These are phyloP conservation scores for Parasitella parasitica DNA, from an alignment of 371 early-diverging fungal species.

Conservation along the genomic window DNA sequence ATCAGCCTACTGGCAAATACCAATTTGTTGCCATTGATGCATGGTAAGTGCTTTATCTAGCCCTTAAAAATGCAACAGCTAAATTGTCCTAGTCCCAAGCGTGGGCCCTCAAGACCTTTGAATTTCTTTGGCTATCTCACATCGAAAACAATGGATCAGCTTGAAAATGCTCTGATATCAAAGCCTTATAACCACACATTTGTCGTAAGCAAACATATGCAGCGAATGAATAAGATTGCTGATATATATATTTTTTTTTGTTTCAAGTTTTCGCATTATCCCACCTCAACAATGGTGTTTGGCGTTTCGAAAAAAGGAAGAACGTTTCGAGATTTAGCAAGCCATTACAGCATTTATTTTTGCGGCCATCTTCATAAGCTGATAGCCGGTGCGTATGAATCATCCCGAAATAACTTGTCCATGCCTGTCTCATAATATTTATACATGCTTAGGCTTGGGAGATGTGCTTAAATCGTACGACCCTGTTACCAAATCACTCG, in stretches of 20 bases:
- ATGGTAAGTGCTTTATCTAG: slow-evolving; percentile 48
- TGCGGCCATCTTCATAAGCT: slow-evolving; percentile 90
- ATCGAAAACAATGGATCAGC: slow-evolving; percentile 68
- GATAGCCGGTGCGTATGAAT: slow-evolving; percentile 48
- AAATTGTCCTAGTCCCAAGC: slow-evolving; percentile 51
- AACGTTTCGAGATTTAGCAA: slow-evolving; percentile 62
- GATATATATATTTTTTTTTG: too few species aligned
- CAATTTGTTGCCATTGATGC: slow-evolving; percentile 85
- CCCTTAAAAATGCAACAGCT: neutral
- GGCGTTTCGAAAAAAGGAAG: slow-evolving; percentile 64
- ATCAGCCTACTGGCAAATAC: slow-evolving; percentile 69
- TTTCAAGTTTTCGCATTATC: slow-evolving; percentile 76
- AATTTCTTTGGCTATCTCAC: slow-evolving; percentile 91
- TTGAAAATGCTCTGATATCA: slow-evolving; percentile 45
- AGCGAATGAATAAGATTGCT: neutral
- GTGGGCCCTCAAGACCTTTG: slow-evolving; percentile 82
- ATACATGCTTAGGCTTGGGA: slow-evolving; percentile 71
- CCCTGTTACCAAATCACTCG: slow-evolving; percentile 61
- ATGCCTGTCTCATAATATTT: too few species aligned
- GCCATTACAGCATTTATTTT: slow-evolving; percentile 69
- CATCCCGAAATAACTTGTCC: too few species aligned
- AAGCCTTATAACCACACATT: slow-evolving; percentile 68
- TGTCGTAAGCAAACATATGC: slow-evolving; percentile 37
- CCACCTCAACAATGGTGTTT: slow-evolving; percentile 76
- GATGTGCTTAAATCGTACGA: slow-evolving; percentile 65